Evolutionary conservation across 2,329 filamentous ascomycete genomes (phyloP), one percentile per base, ranked within the genome.

Genomic region (Seiridium cupressi): DNA sequence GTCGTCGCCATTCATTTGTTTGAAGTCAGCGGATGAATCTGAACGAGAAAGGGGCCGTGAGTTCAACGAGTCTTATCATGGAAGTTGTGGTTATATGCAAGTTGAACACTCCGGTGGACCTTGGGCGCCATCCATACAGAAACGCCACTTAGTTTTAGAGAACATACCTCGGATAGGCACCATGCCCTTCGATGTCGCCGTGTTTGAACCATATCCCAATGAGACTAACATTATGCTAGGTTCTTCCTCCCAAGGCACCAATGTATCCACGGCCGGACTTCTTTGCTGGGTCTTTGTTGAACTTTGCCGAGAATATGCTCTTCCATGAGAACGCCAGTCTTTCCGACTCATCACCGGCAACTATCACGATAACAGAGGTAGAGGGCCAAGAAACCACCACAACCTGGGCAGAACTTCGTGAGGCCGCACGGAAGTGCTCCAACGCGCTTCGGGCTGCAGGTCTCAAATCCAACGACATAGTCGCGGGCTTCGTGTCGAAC

Each of bases 301-400:
- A 98, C 75, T 98, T 97, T 72, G 93, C 94, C 34, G 92, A 98
- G 77, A 99, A 99, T 73, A 81, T 98, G 58, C 86, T 99, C 3
- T 97, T 89, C 73, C 94, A 94, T 3, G 81, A 80, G 55, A 78
- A 84, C 44, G 76, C 75, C 31, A 68, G 77, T 11, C 74, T 87
- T 5, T 77, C 89, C 63, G 84, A 88, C 55, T 75, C 86, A 51
- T 80, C 83, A 4, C 76, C 85, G 5, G 93, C 93, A 18, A 82
- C 96, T 51, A 90, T 97, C 68, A 91, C 90, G 34, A 89, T 86
- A 3, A 97, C 92, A 9, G 94, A 98, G 76, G 73, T 80, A 13
- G 86, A 84, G 11, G 81, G 84, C 55, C 84, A 90, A 67, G 79
- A 81, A 35, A 73, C 76, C 55, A 72, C 75, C 58, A 82, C 79